Base-by-base conservation (phyloP, 2,329 filamentous ascomycete species). In the Trichoderma sp. region DNA sequence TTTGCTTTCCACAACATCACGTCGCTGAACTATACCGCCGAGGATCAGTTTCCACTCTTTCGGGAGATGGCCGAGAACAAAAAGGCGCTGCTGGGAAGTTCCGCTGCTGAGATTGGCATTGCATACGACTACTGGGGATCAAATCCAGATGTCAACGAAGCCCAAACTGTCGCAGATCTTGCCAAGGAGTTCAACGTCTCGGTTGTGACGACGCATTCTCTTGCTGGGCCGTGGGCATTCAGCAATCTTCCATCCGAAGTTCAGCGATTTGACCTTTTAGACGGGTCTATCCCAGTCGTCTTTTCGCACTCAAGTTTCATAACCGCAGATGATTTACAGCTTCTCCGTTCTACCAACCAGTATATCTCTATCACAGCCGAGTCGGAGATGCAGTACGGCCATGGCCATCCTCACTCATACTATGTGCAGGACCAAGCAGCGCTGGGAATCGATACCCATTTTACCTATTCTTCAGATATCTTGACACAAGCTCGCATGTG, bases 321-420 rank as follows among this genome's bases (percentile, higher is more conserved):
- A 21, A 81, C 81, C 0, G 73, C 78, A 0, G 68, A 70, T 0
- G 81, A 83, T 16, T 77, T 78, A 0, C 65, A 75, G 1, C 77
- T 86, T 0, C 80, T 88, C 0, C 83, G 84, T 13, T 69, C 75
- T 0, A 81, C 81, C 2, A 84, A 88, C 75, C 82, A 87, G 61
- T 84, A 84, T 76, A 76, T 89, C 52, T 85, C 85, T 63, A 85
- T 85, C 69, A 88, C 87, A 0, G 85, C 86, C 1, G 87, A 89
- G 72, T 86, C 84, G 0, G 86, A 89, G 72, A 83, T 86, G 80
- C 85, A 87, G 74, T 88, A 83, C 75, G 86, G 86, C n/a, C 84
- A 86, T 72, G 79, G 77, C 0, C 84, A 88, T 68, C 79, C 80
- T 1, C 73, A 76, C 46, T 79, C 77, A 21, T 79, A 83, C 65